These are phyloP conservation scores for Solanum ossicruentum DNA, from an alignment of 257 asterid species.

Conservation along the genomic window DNA sequence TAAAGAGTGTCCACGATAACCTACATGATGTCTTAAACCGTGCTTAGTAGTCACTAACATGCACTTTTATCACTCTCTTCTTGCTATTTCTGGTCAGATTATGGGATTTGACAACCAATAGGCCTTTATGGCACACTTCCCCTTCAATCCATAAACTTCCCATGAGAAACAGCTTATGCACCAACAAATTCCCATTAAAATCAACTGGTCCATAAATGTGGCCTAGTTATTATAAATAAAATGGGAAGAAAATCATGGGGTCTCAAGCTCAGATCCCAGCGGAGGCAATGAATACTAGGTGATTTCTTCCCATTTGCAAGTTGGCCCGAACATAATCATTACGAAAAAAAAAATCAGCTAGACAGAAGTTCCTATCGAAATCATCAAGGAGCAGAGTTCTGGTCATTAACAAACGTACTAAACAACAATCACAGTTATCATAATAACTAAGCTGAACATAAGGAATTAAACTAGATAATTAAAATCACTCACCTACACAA, in stretches of 20 bases:
- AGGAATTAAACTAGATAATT: neutral
- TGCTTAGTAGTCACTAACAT: neutral
- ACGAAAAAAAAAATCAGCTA: neutral
- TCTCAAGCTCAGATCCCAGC: neutral
- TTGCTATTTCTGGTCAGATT: neutral
- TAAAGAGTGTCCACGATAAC: neutral
- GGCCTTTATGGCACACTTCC: neutral
- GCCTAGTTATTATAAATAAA: neutral
- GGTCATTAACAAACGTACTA: neutral
- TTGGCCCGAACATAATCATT: neutral
- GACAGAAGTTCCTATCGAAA: neutral
- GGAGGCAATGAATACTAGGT: neutral
- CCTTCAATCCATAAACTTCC: neutral
- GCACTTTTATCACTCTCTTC: neutral
- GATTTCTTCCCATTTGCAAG: neutral
- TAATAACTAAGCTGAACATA: neutral
- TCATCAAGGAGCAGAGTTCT: neutral
- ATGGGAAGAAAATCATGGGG: neutral
- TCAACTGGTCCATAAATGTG: neutral
- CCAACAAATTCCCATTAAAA: neutral
- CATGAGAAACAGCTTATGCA: neutral
- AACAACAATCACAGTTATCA: neutral
- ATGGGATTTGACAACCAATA: neutral
- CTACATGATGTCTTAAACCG: neutral
- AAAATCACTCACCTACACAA: constrained; percentile 61